These are phyloP conservation scores for Myxozyma mucilagina DNA, from an alignment of 805 yeast species.

Conservation along the genomic window DNA sequence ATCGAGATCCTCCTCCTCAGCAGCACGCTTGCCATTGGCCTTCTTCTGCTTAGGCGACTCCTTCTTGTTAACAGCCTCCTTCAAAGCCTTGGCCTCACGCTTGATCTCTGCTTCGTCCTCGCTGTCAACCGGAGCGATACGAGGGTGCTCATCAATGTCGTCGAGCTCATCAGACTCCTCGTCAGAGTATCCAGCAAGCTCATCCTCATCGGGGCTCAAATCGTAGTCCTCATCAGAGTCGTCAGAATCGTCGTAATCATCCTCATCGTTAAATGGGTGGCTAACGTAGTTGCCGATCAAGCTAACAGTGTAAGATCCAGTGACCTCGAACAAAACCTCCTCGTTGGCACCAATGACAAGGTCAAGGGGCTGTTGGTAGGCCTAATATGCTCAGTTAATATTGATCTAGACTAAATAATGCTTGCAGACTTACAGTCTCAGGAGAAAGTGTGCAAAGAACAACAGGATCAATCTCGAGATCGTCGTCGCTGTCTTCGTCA, in stretches of 20 bases:
- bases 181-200: conserved; percentile 33
- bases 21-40: conserved; percentile 31
- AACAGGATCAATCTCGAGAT: conserved; percentile 77
- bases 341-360: conserved; percentile 89
- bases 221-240: conserved; percentile 40
- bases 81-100: conserved; percentile 42
- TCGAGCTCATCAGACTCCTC: conserved; percentile 46
- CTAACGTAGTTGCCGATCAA: conserved; percentile 93
- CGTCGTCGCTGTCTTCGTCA: conserved; percentile 53
- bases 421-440: conserved; percentile 49
- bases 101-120: conserved; percentile 39
- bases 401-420: not conserved
- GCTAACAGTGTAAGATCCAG: conserved; percentile 93
- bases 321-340: conserved; percentile 89
- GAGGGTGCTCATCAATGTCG: conserved; percentile 41
- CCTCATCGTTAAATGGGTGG: conserved; percentile 79
- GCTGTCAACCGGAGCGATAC: conserved; percentile 44
- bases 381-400: conserved; percentile 21
- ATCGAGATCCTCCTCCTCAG: conserved; percentile 31
- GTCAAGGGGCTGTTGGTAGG: conserved; percentile 82
- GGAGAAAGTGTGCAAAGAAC: conserved; percentile 91
- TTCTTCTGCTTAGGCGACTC: conserved; percentile 23
- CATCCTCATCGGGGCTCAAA: conserved; percentile 38
- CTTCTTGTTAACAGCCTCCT: conserved; percentile 23
- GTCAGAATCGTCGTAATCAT: conserved; percentile 37